Conservation (phyloP, 495 filamentous ascomycete genomes). For the Penicillium coffeae region DNA sequence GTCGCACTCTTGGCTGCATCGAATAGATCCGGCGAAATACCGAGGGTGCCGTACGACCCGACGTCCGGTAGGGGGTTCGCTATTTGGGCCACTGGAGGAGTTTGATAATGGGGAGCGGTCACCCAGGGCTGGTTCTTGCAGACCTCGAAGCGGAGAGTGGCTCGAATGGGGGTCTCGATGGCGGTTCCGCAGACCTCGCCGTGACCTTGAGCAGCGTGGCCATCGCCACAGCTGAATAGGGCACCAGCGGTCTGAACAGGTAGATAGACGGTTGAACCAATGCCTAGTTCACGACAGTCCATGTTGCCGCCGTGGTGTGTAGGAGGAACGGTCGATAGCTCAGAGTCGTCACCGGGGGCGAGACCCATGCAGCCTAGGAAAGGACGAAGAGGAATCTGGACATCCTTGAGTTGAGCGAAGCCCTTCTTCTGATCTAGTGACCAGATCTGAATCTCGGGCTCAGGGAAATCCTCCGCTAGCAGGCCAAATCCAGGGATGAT, state of each 20-base stretch:
- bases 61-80: slow-evolving; percentile 25
- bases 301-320: slow-evolving; percentile 50
- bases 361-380: slow-evolving; percentile 52
- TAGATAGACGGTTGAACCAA: slow-evolving; percentile 42
- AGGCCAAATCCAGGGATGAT: slow-evolving; percentile 49
- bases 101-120: slow-evolving; percentile 42
- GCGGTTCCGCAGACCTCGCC: slow-evolving; percentile 53
- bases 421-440: slow-evolving; percentile 35
- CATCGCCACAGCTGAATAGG: slow-evolving; percentile 51
- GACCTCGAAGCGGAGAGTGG: slow-evolving; percentile 41
- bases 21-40: slow-evolving; percentile 39
- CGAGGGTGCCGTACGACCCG: slow-evolving; percentile 44
- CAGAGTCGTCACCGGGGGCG: slow-evolving; percentile 38
- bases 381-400: slow-evolving; percentile 44
- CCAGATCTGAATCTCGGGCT: slow-evolving; percentile 46
- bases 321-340: slow-evolving; percentile 48
- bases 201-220: slow-evolving; percentile 53
- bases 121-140: slow-evolving; percentile 43
- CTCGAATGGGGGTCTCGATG: slow-evolving; percentile 51
- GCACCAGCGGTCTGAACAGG: slow-evolving; percentile 47
- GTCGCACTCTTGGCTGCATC: slow-evolving; percentile 44
- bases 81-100: slow-evolving; percentile 26
- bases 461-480: slow-evolving; percentile 43
- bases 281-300: slow-evolving; percentile 46
- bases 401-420: slow-evolving; percentile 39